Evolutionary conservation across 306 rosid species (phyloP).

Genomic region (Quillaja saponaria): DNA sequence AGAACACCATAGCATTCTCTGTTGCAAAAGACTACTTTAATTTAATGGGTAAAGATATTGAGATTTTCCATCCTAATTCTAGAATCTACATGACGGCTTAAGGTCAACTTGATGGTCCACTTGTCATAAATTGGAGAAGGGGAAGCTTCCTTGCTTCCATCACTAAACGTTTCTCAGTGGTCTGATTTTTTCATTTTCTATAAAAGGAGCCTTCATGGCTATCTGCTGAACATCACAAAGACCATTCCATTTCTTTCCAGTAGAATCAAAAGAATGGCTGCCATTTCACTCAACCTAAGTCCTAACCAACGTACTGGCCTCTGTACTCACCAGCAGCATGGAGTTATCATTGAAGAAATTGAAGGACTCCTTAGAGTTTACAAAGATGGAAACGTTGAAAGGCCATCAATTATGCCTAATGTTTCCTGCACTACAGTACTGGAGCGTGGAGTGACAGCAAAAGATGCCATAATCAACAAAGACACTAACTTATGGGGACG

Average conservation of each 20-base stretch:
- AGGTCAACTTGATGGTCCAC: constrained; percentile 29
- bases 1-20: not conserved
- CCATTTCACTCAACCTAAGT: constrained; percentile 56
- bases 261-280: constrained; percentile 48
- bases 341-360: constrained; percentile 55
- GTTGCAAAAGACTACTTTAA: not conserved
- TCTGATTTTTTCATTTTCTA: constrained; percentile 35
- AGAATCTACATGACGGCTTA: constrained; percentile 38
- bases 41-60: not conserved
- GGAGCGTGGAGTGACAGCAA: constrained; percentile 45
- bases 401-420: constrained; percentile 57
- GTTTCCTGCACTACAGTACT: constrained; percentile 50
- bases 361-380: constrained; percentile 71
- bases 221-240: constrained; percentile 32
- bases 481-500: constrained; percentile 66
- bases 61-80: constrained; percentile 13
- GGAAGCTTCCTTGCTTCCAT: constrained; percentile 25
- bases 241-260: constrained; percentile 19
- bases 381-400: constrained; percentile 65
- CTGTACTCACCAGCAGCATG: constrained; percentile 42
- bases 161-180: constrained; percentile 14
- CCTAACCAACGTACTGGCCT: constrained; percentile 37
- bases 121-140: constrained; percentile 14
- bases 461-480: constrained; percentile 61
- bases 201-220: constrained; percentile 43